A percentile compares a stretch with the other conserved stretches of the same genome.
phyloP scores from a whole-genome alignment of 345 rosid genomes.

The Microcos paniculata region DNA sequence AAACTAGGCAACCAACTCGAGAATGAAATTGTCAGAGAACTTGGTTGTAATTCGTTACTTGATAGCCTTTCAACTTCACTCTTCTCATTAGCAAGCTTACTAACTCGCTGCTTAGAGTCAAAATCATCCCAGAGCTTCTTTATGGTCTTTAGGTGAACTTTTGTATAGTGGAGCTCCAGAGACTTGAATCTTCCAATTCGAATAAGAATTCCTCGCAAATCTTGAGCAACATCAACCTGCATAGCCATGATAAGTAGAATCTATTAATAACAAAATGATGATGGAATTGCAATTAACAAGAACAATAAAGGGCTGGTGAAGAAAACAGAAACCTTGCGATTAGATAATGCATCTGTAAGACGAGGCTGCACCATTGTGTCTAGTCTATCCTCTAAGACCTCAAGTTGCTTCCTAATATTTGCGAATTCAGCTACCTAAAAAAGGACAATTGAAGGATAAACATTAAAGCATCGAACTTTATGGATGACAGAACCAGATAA shows the following conservation, averaged over 20 bases:
- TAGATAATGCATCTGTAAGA: conserved; percentile 87
- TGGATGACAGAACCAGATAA: neutral
- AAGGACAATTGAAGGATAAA: neutral
- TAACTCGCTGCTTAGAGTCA: conserved; percentile 61
- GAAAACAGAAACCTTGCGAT: conserved; percentile 62
- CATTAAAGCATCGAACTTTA: neutral
- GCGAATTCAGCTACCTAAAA: conserved; percentile 98
- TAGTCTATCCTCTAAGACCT: conserved; percentile 89
- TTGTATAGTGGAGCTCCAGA: conserved; percentile 81
- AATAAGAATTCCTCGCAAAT: conserved; percentile 88
- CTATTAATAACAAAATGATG: neutral
- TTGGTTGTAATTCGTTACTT: conserved; percentile 47
- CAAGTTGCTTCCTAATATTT: conserved; percentile 88
- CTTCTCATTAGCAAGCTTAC: conserved; percentile 58
- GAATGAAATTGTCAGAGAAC: conserved; percentile 46
- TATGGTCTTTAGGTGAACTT: conserved; percentile 81
- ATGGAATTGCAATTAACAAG: neutral
- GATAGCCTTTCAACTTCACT: conserved; percentile 57
- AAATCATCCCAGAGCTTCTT: conserved; percentile 95
- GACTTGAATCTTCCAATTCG: conserved; percentile 95
- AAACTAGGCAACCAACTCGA: conserved; percentile 93
- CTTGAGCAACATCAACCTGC: conserved; percentile 91
- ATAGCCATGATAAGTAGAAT: conserved; percentile 11
- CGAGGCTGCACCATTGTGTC: conserved; percentile 98
- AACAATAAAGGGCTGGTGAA: neutral